Conservation (phyloP, 2,329 filamentous ascomycete species). For the Penicillium sp. region DNA sequence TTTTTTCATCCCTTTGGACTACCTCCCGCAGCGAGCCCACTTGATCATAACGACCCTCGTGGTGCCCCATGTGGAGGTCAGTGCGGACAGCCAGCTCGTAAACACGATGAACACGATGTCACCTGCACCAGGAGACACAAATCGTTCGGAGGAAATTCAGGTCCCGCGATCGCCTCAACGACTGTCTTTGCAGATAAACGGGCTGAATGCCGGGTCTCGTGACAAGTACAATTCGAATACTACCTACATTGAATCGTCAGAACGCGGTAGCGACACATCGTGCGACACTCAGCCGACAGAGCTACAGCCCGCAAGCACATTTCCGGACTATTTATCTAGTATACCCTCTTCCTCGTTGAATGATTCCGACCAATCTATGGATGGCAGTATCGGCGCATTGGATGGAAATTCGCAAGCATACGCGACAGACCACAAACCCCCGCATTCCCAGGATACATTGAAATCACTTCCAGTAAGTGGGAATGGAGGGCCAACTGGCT, state of each 20-base stretch:
- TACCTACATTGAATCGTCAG: slow-evolving; percentile 17
- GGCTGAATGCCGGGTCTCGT: slow-evolving; percentile 11
- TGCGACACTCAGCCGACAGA: slow-evolving; percentile 16
- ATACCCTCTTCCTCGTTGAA: slow-evolving; percentile 14
- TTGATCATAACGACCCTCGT: slow-evolving; percentile 16
- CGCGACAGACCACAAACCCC: slow-evolving; percentile 4
- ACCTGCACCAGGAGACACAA: slow-evolving; percentile 1
- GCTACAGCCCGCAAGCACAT: slow-evolving; percentile 15
- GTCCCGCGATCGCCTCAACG: slow-evolving; percentile 18
- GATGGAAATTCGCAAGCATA: slow-evolving; percentile 7
- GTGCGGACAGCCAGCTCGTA: slow-evolving; percentile 12
- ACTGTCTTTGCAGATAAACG: slow-evolving; percentile 19
- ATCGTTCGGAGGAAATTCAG: slow-evolving; percentile 12
- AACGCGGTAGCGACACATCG: slow-evolving; percentile 22
- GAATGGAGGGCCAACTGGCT: slow-evolving; percentile 5
- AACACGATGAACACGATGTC: slow-evolving; percentile 15
- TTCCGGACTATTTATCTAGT: slow-evolving; percentile 15
- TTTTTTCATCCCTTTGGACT: not conserved
- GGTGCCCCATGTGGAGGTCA: slow-evolving; percentile 16
- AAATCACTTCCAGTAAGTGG: slow-evolving; percentile 7
- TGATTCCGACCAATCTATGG: slow-evolving; percentile 7
- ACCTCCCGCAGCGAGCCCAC: not conserved
- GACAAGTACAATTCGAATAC: slow-evolving; percentile 6
- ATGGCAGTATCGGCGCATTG: slow-evolving; percentile 6
- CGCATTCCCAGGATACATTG: slow-evolving; percentile 6